Conservation (phyloP, 805 yeast genomes). For the Priceomyces melissophilus region DNA sequence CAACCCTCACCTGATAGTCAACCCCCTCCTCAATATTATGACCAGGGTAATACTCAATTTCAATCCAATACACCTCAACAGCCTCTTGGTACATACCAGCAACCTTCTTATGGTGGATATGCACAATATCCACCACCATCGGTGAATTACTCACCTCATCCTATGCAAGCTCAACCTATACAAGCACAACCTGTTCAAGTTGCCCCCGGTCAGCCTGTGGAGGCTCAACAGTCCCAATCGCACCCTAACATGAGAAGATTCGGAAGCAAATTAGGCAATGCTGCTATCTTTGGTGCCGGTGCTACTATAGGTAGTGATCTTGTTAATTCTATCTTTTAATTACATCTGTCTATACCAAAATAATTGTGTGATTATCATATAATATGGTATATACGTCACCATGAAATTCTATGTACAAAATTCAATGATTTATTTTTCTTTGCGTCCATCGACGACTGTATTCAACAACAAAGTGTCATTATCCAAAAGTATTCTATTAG, state of each 20-base stretch:
- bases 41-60: not conserved
- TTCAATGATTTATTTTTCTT: constrained; percentile 13
- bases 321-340: constrained; percentile 65
- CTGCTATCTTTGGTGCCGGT: constrained; percentile 97
- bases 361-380: not conserved
- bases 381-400: not conserved
- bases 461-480: constrained; percentile 88
- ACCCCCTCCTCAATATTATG: constrained; percentile 15
- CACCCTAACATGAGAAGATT: constrained; percentile 51
- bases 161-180: constrained; percentile 26
- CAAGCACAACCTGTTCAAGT: constrained; percentile 18
- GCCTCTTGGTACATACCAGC: constrained; percentile 15
- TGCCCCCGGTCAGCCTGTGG: constrained; percentile 11
- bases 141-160: constrained; percentile 42
- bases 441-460: constrained; percentile 78
- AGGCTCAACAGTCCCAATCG: constrained; percentile 18
- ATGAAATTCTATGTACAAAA: constrained; percentile 6
- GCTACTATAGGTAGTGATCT: constrained; percentile 86
- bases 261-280: constrained; percentile 81
- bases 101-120: constrained; percentile 32
- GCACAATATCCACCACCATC: constrained; percentile 53
- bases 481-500: constrained; percentile 88
- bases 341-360: not conserved
- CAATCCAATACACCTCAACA: constrained; percentile 5
- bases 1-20: constrained; percentile 7